A percentile compares a stretch with the other conserved stretches of the same genome.
phyloP scores from a whole-genome alignment of 2,329 filamentous ascomycete species.

The Colletotrichum theobromicola region DNA sequence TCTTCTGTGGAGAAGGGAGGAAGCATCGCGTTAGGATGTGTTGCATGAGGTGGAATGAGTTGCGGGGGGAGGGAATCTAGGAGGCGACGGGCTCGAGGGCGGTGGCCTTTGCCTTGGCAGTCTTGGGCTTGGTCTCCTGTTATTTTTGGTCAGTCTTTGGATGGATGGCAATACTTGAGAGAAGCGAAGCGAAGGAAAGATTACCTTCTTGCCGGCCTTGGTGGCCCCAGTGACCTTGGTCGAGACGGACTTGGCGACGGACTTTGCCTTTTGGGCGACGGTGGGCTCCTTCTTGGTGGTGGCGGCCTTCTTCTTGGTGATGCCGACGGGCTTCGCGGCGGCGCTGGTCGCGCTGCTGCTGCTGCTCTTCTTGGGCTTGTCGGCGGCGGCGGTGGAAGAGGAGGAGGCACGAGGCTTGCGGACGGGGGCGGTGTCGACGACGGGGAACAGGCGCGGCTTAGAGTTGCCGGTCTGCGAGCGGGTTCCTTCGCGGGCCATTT shows the following conservation, averaged over 20 bases:
- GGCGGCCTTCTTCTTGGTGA: constrained; percentile 22
- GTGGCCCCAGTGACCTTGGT: constrained; percentile 5
- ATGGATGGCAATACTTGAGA: background rate
- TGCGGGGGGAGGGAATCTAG: background rate
- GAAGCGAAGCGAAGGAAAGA: background rate
- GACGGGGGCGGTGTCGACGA: constrained; percentile 51
- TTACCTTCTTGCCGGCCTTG: constrained; percentile 21
- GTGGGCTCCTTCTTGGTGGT: constrained; percentile 19
- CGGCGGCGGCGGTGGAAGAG: background rate
- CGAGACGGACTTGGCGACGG: constrained; percentile 16
- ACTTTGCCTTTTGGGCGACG: constrained; percentile 21
- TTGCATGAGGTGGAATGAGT: background rate
- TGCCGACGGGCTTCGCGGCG: constrained; percentile 19
- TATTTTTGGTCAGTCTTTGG: background rate
- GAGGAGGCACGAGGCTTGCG: constrained; percentile 41
- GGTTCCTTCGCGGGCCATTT: constrained; percentile 56
- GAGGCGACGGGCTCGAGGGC: background rate
- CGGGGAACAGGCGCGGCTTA: constrained; percentile 56
- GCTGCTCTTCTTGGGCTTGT: constrained; percentile 13
- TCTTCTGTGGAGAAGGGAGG: background rate
- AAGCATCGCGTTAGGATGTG: background rate
- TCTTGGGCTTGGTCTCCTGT: constrained; percentile 22
- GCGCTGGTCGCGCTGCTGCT: constrained; percentile 5
- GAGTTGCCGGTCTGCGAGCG: constrained; percentile 58
- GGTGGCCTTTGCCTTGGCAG: constrained; percentile 8